These are phyloP conservation scores for Penicillium oxalicum DNA, from an alignment of 2,329 filamentous ascomycete genomes.

Conservation along the genomic window DNA sequence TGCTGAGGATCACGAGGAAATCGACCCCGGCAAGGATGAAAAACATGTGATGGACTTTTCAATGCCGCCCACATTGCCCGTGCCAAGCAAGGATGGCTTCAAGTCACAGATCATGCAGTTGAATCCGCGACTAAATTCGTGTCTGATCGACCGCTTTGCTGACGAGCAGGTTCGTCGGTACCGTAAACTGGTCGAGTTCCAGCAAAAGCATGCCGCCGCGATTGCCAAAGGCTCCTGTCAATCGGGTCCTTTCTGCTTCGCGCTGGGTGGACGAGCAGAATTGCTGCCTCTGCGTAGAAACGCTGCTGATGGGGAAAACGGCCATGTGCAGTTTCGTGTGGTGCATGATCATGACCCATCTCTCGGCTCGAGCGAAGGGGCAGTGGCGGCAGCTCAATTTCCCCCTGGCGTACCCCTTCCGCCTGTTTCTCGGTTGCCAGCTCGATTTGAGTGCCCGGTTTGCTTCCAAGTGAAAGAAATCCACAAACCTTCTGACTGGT, in stretches of 20 bases:
- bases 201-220: constrained; percentile 62
- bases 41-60: constrained; percentile 58
- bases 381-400: constrained; percentile 67
- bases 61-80: constrained; percentile 60
- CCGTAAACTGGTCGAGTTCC: constrained; percentile 65
- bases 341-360: constrained; percentile 58
- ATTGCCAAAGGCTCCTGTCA: constrained; percentile 55
- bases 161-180: constrained; percentile 75
- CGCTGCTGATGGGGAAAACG: constrained; percentile 54
- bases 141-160: constrained; percentile 73
- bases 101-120: constrained; percentile 64
- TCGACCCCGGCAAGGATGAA: constrained; percentile 53
- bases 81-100: constrained; percentile 71
- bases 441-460: constrained; percentile 82
- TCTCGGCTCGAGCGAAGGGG: constrained; percentile 61
- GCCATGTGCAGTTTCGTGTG: constrained; percentile 50
- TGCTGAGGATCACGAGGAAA: constrained; percentile 50
- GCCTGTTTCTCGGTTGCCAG: constrained; percentile 68
- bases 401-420: constrained; percentile 76
- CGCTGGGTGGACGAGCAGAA: constrained; percentile 60
- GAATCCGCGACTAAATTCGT: constrained; percentile 64
- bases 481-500: constrained; percentile 91
- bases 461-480: constrained; percentile 83
- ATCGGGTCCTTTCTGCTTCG: constrained; percentile 58
- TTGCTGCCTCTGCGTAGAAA: constrained; percentile 52